These are phyloP conservation scores for Sonneratia caseolaris DNA, from an alignment of 345 rosid genomes.

Conservation along the genomic window DNA sequence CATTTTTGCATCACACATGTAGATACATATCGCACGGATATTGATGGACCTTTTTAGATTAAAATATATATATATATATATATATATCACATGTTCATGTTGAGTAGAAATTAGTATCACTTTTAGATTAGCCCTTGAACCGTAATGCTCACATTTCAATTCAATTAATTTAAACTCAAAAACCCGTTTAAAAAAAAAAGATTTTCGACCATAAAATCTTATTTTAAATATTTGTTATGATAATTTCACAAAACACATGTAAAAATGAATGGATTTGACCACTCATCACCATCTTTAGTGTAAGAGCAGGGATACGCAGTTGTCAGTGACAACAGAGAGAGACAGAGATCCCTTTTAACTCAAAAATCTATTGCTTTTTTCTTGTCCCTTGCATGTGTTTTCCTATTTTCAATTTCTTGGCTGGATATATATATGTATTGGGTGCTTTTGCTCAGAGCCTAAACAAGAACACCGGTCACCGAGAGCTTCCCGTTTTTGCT, in stretches of 20 bases:
- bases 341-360: conserved; percentile 27
- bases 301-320: conserved; percentile 27
- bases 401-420: conserved; percentile 4
- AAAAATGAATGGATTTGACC: not conserved
- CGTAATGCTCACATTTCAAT: too few species aligned
- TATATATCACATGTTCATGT: too few species aligned
- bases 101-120: too few species aligned
- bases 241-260: not conserved
- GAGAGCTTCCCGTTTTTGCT: not conserved
- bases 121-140: too few species aligned
- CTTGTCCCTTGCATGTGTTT: conserved; percentile 2
- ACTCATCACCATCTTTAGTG: not conserved
- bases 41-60: too few species aligned
- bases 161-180: too few species aligned
- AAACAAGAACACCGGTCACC: not conserved
- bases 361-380: not conserved
- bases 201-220: too few species aligned
- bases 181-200: too few species aligned
- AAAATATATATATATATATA: too few species aligned
- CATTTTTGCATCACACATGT: too few species aligned
- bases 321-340: conserved; percentile 37
- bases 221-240: too few species aligned
- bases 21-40: too few species aligned
- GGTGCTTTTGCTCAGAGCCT: not conserved
- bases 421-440: not conserved